Base-by-base conservation (phyloP, 148 eudicot genomes). In the Rhododendron ovatum region DNA sequence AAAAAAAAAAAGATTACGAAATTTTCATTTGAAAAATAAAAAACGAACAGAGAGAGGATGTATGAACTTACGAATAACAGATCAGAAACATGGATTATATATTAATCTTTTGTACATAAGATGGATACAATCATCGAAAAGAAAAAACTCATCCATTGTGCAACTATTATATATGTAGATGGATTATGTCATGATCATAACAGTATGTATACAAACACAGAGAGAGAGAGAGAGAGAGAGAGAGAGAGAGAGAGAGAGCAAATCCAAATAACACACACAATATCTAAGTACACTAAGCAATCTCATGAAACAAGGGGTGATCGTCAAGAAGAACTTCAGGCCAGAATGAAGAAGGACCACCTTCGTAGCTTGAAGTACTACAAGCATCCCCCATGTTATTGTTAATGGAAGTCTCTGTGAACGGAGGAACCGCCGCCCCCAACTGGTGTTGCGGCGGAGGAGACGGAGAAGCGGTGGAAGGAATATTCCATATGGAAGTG, bases 321-420 rank as follows among this genome's bases (percentile, higher is more conserved):
- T 93, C 95, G 15, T 94, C 96, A 50, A 94, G 90, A 67, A 95
- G 88, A n/a, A 93, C 84, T 75, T 94, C 98, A 33, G 94, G 90
- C 98, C 98, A 95, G 71, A 90, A 93, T 26, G 92, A 80, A 35
- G 89, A 51, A 18, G 84, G 86, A 18, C 84, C 80, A 14, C 87
- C 90, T 82, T 85, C 91, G 69, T 33, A 85, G 86, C 89, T 91
- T 18, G 90, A 83, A 63, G 84, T 86, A 77, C 88, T 86, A 77
- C 91, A 86, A 78, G 89, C 93, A 77, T 92, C 98, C 28, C 85
- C 90, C 4, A 88, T 89, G 73, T 81, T 89, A 18, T 81, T 86
- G 39, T 33, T 78, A 20, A 71, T 50, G 59, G 69, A 48, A 74
- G 63, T 77, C 6, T 90, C 90, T 5, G 89, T n/a, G 76, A 87